These are phyloP conservation scores for Aschersonia sp. DNA, from an alignment of 2,329 filamentous ascomycete species.

Conservation along the genomic window DNA sequence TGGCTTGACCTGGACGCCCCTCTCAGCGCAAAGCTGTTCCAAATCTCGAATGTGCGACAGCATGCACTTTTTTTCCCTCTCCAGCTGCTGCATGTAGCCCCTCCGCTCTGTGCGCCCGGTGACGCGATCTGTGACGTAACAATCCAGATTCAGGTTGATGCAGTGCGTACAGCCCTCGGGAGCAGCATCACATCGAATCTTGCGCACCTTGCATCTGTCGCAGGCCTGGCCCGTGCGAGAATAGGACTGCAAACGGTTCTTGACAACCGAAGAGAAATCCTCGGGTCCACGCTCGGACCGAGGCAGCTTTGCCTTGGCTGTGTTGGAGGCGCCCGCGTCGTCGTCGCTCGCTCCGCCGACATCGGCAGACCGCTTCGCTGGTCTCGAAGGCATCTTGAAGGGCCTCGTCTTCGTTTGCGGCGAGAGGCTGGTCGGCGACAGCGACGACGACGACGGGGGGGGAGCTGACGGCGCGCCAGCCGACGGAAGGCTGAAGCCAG, in stretches of 20 bases:
- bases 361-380: slow-evolving; percentile 22
- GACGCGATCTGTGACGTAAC: slow-evolving; percentile 76
- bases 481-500: slow-evolving; percentile 5
- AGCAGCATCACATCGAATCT: slow-evolving; percentile 75
- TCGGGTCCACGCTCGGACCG: slow-evolving; percentile 31
- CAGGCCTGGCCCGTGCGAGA: slow-evolving; percentile 69
- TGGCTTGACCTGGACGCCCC: slow-evolving; percentile 46
- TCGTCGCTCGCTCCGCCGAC: slow-evolving; percentile 20
- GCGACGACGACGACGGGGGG: slow-evolving; percentile 3
- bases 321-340: slow-evolving; percentile 6
- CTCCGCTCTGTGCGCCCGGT: slow-evolving; percentile 67
- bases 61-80: slow-evolving; percentile 57
- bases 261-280: slow-evolving; percentile 41
- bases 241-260: slow-evolving; percentile 39
- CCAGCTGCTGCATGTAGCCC: slow-evolving; percentile 65
- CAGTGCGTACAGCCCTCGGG: slow-evolving; percentile 75
- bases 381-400: slow-evolving; percentile 6
- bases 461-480: slow-evolving; percentile 2
- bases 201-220: slow-evolving; percentile 80
- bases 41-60: slow-evolving; percentile 52
- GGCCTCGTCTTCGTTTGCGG: slow-evolving; percentile 4
- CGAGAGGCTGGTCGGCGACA: slow-evolving; percentile 5
- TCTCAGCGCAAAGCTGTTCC: slow-evolving; percentile 47
- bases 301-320: slow-evolving; percentile 30
- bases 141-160: slow-evolving; percentile 59